Percentiles rank a stretch among this genome's conserved stretches.
These are phyloP conservation scores for Beauveria scarabaeidicola DNA, from an alignment of 2,329 filamentous ascomycete genomes.

Conservation along the genomic window DNA sequence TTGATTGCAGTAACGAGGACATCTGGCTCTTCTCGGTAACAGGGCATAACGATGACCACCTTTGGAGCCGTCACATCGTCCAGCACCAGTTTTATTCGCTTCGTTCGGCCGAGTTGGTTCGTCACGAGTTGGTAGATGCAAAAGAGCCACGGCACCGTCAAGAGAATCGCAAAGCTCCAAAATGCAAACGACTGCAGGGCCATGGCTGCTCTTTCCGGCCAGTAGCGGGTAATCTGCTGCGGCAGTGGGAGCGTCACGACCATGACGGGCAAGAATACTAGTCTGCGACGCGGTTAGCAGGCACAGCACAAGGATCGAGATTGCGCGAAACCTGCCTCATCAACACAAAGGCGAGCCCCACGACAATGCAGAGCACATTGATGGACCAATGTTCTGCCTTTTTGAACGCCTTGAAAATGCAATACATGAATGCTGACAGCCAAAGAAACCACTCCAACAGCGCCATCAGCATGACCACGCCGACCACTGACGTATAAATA, in stretches of 20 bases:
- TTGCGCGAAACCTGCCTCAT: slow-evolving; percentile 51
- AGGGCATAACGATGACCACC: slow-evolving; percentile 93
- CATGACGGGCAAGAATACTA: slow-evolving; percentile 89
- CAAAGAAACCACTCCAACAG: slow-evolving; percentile 90
- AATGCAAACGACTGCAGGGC: slow-evolving; percentile 92
- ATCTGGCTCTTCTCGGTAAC: slow-evolving; percentile 84
- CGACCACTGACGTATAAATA: slow-evolving; percentile 73
- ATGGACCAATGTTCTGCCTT: slow-evolving; percentile 89
- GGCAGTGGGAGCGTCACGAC: slow-evolving; percentile 84
- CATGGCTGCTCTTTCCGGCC: slow-evolving; percentile 59
- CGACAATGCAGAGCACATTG: slow-evolving; percentile 64
- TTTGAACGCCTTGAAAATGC: slow-evolving; percentile 74
- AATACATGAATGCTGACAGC: slow-evolving; percentile 91
- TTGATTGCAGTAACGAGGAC: slow-evolving; percentile 79
- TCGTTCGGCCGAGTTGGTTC: slow-evolving; percentile 72
- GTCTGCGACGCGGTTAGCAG: slow-evolving; percentile 37
- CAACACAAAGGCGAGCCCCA: slow-evolving; percentile 64
- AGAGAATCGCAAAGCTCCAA: slow-evolving; percentile 77
- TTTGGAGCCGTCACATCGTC: slow-evolving; percentile 85
- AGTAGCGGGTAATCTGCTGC: slow-evolving; percentile 58
- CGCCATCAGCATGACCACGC: slow-evolving; percentile 73
- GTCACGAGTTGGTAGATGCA: slow-evolving; percentile 89
- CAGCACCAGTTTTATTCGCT: slow-evolving; percentile 73
- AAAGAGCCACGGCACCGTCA: slow-evolving; percentile 86
- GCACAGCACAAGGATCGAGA: not conserved